Percentiles rank a stretch among this genome's conserved stretches.
These are phyloP conservation scores for Dissophora globulifera DNA, from an alignment of 192 early-diverging fungal species.

Conservation along the genomic window DNA sequence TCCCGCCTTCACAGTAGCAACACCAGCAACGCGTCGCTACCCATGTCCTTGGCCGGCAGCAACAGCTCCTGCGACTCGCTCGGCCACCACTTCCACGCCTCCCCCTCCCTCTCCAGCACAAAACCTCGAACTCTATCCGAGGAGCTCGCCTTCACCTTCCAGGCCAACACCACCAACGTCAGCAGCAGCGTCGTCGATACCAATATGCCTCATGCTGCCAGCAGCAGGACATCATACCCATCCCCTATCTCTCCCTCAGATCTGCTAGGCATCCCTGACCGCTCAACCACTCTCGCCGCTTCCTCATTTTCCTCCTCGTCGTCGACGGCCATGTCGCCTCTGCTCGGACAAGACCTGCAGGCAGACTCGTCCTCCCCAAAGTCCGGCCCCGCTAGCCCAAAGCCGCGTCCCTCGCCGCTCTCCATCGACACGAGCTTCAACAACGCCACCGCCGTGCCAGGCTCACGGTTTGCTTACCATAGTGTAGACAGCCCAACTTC, in stretches of 20 bases:
- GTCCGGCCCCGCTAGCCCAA: background rate
- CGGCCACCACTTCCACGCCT: background rate
- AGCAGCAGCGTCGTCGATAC: constrained; percentile 1
- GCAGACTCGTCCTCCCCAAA: constrained; percentile 17
- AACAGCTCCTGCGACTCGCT: constrained; percentile 35
- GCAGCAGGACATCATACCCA: constrained; percentile 15
- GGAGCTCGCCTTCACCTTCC: constrained; percentile 27
- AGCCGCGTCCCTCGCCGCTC: constrained; percentile 40
- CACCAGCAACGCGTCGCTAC: constrained; percentile 11
- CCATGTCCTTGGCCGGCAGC: constrained; percentile 15
- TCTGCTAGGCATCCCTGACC: constrained; percentile 28
- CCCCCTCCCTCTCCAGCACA: background rate
- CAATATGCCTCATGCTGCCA: background rate
- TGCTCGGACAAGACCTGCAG: too few species aligned
- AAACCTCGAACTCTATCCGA: constrained; percentile 31
- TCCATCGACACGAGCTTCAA: constrained; percentile 39
- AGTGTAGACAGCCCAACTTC: constrained; percentile 2
- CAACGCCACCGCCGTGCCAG: background rate
- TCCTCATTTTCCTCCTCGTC: constrained; percentile 12
- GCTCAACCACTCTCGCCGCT: constrained; percentile 6
- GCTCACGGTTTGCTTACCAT: constrained; percentile 7
- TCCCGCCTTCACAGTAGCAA: constrained; percentile 18
- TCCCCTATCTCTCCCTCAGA: constrained; percentile 50
- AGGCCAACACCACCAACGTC: constrained; percentile 1
- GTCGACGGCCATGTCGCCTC: background rate